Percentiles rank a stretch among this genome's conserved stretches.
Evolutionary conservation across 164 flowering plant species (phyloP).

Genomic region (Vitis rotundifolia): DNA sequence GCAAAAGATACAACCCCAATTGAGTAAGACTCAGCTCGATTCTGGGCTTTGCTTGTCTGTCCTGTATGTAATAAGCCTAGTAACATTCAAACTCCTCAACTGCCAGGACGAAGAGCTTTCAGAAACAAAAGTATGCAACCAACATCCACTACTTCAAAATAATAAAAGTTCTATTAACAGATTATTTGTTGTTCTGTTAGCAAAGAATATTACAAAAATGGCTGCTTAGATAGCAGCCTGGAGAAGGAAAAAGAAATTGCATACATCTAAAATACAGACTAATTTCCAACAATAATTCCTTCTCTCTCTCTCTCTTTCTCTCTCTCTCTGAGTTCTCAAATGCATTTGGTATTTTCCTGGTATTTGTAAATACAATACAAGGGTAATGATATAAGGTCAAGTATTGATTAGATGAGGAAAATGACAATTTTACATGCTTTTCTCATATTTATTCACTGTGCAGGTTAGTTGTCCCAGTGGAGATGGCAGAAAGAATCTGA

Average conservation of each 20-base stretch:
- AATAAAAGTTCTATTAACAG: background rate
- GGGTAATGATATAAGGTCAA: background rate
- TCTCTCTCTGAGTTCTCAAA: no score
- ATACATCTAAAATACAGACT: background rate
- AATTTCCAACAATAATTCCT: background rate
- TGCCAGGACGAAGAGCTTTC: no score
- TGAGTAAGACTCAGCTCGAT: no score
- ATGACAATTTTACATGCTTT: background rate
- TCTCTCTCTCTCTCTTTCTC: background rate
- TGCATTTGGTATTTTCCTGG: no score
- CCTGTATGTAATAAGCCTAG: no score
- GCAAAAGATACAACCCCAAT: no score
- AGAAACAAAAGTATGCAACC: no score
- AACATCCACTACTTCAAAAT: background rate
- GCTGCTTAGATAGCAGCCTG: background rate
- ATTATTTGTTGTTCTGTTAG: background rate
- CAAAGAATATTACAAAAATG: conserved; percentile 1
- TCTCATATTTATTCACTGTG: background rate
- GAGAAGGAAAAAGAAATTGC: background rate
- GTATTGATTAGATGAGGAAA: background rate
- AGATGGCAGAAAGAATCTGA: background rate
- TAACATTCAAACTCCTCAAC: no score
- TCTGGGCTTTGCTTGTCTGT: no score
- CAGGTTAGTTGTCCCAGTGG: background rate
- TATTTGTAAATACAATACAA: background rate